Conservation (phyloP, 108 stramenopile species). For the Nitzschia palea region DNA sequence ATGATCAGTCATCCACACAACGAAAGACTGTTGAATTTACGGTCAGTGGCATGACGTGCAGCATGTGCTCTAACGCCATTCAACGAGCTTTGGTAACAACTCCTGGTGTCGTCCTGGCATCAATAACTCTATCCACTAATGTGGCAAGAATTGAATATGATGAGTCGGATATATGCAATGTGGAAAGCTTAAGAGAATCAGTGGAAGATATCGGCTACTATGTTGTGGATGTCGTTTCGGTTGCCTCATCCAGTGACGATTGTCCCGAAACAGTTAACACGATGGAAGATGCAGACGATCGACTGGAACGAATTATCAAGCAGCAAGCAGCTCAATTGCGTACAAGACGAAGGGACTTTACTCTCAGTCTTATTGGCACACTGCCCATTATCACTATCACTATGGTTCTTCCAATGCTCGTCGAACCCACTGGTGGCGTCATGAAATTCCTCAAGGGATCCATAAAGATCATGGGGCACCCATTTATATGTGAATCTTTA, state of each 20-base stretch:
- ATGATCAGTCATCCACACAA: not conserved
- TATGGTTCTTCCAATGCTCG: constrained; percentile 43
- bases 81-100: constrained; percentile 16
- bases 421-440: constrained; percentile 1
- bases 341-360: constrained; percentile 30
- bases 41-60: constrained; percentile 31
- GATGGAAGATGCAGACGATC: constrained; percentile 23
- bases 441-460: constrained; percentile 14
- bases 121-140: constrained; percentile 39
- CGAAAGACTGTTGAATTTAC: constrained; percentile 27
- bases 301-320: constrained; percentile 30
- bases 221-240: constrained; percentile 18
- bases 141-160: constrained; percentile 24
- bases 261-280: not conserved
- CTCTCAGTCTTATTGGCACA: constrained; percentile 36
- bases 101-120: constrained; percentile 22
- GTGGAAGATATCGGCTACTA: constrained; percentile 49
- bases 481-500: constrained; percentile 34
- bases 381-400: constrained; percentile 47
- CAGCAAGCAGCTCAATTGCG: constrained; percentile 40
- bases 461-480: constrained; percentile 17
- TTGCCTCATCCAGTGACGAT: not conserved
- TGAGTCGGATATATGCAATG: constrained; percentile 9
- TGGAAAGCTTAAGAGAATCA: constrained; percentile 26
- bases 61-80: constrained; percentile 26